Base-by-base conservation (phyloP, 768 basidiomycete species). In the Kondoa subrosea region DNA sequence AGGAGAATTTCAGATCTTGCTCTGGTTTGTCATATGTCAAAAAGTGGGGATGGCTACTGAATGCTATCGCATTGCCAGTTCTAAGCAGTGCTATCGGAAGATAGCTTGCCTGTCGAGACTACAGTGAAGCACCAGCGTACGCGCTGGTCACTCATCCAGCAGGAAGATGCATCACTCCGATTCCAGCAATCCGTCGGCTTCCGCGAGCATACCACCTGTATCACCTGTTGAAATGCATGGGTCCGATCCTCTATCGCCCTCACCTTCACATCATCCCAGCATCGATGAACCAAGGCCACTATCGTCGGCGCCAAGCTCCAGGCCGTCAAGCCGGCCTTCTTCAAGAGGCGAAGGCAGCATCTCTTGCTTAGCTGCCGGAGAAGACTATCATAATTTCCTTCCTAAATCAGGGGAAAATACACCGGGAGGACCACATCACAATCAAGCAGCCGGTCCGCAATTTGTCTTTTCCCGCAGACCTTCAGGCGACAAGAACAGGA, bases 361-460 rank as follows among this genome's bases (percentile, higher is more conserved):
- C 25, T 32, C 61, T 31, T 63, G 61, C 61, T 32, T 67, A 29
- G 58, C 27, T 3, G 33, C 50, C 34, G 69, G 69, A 15, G 69
- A 69, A 63, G 69, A 69, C 29, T 69, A 69, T 32, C 69, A 69
- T 34, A 16, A 57, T 31, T 69, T 15, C 50, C 32, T 69, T 8
- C 69, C 69, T 21, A 33, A 27, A 33, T 30, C 27, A 17, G 33
- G 33, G 3, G 30, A 27, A 27, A 17, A 12, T 12, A 31, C 61
- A n/a, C 61, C 61, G 3, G 33, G 33, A 31, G 29, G 16, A 16
- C n/a, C 61, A 4, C 64, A 32, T 17, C 30, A 15, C 16, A 34
- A 32, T 17, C 15, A n/a, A 14, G n/a, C 33, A 3, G 25, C n/a
- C 26, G 64, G 32, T 3, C 64, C 64, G 16, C 33, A 34, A 40